Percentiles rank a stretch among this genome's conserved stretches.
Evolutionary conservation across 148 eudicot genomes (phyloP).

Genomic region (Cornus controversa): DNA sequence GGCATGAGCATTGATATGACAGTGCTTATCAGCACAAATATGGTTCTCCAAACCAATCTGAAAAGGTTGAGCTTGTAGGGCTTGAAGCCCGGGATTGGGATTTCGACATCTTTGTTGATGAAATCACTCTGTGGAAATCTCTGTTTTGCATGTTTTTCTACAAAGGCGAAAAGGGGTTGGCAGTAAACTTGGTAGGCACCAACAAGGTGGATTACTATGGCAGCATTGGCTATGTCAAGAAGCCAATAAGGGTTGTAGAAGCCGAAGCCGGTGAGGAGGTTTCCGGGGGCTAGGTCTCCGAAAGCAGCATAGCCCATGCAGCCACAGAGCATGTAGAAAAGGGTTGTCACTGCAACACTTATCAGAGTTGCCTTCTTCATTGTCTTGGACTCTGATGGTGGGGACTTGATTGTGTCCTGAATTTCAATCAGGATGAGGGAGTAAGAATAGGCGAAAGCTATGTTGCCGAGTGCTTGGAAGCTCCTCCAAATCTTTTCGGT

Average conservation of each 20-base stretch:
- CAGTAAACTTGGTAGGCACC: slow-evolving; percentile 46
- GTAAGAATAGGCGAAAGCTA: slow-evolving; percentile 50
- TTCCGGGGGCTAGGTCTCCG: slow-evolving; percentile 42
- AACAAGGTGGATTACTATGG: slow-evolving; percentile 40
- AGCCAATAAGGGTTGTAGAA: slow-evolving; percentile 51
- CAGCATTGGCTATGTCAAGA: slow-evolving; percentile 39
- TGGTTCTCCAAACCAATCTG: slow-evolving; percentile 37
- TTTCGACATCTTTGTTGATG: slow-evolving; percentile 18
- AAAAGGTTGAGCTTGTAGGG: slow-evolving; percentile 29
- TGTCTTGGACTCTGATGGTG: slow-evolving; percentile 45
- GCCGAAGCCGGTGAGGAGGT: slow-evolving; percentile 48
- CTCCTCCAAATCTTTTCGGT: slow-evolving; percentile 41
- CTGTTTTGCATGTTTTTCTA: slow-evolving; percentile 22
- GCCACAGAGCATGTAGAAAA: slow-evolving; percentile 51
- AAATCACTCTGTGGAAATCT: slow-evolving; percentile 24
- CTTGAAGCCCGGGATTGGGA: slow-evolving; percentile 24
- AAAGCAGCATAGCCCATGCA: slow-evolving; percentile 51
- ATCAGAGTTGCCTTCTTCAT: slow-evolving; percentile 41
- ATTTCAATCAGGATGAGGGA: slow-evolving; percentile 43
- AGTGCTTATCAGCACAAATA: slow-evolving; percentile 30
- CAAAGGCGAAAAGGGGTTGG: slow-evolving; percentile 34
- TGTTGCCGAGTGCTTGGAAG: slow-evolving; percentile 46
- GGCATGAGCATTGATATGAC: slow-evolving; percentile 44
- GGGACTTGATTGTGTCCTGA: slow-evolving; percentile 50
- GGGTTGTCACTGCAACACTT: slow-evolving; percentile 38